Base-by-base conservation (phyloP, 306 rosid genomes). In the Gynostemma pentaphyllum region DNA sequence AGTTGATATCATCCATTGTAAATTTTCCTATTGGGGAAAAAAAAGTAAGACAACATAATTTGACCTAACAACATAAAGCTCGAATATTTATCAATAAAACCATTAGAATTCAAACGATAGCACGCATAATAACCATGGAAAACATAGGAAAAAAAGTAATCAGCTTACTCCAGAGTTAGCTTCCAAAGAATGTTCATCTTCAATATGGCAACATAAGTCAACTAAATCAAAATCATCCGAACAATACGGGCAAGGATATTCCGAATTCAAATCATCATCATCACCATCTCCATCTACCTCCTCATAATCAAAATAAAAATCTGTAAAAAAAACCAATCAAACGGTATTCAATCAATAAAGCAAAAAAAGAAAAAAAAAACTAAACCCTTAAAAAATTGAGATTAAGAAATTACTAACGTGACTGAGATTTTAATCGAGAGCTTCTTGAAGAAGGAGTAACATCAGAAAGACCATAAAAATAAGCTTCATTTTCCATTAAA, bases 221-320 rank as follows among this genome's bases (percentile, higher is more conserved):
- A 80, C 72, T 52, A 84, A 71, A 75, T 87, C 89, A 79, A 80
- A 82, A 75, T 84, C 85, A 24, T 82, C 89, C 0, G 74, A 46
- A 64, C 95, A 82, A 77, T 72, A 87, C 2, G 87, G 89, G 70
- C 92, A 87, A 9, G 87, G 79, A 71, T 80, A 85, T 8, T 51
- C 80, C 62, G 75, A 64, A 26, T 59, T 74, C 23, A 77, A 46
- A 65, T 82, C 95, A 21, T 78, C 85, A 4, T 79, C 95, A 65
- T 82, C 95, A 21, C 76, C 85, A 4, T 79, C 95, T 18, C 39
- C 85, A 21, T 72, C 79, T 40, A 70, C 71, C 7, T 87, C 95
- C 39, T 87, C 95, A 46, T 80, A 78, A 69, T 87, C 91, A 27
- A 82, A 61, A 32, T 63, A 82, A 37, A 70, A 76, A 51, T 87